phyloP scores from a whole-genome alignment of 2,329 filamentous ascomycete species.

The Endothia cerciana region DNA sequence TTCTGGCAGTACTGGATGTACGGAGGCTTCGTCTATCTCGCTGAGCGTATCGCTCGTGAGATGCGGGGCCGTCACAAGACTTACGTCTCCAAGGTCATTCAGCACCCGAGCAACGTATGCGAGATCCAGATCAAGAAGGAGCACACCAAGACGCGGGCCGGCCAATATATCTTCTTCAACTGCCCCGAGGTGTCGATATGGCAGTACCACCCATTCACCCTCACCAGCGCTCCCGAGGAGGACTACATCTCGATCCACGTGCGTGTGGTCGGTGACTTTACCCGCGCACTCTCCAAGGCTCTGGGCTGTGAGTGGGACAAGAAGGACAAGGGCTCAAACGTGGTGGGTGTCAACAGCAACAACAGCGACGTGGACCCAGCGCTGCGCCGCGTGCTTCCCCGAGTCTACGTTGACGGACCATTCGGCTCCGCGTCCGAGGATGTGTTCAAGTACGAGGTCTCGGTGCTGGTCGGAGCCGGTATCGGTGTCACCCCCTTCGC shows the following conservation, averaged over 20 bases:
- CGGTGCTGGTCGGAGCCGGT: slow-evolving; percentile 78
- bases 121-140: slow-evolving; percentile 94
- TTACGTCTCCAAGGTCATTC: slow-evolving; percentile 85
- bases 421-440: slow-evolving; percentile 87
- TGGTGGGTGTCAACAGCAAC: slow-evolving; percentile 68
- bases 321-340: slow-evolving; percentile 62
- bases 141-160: slow-evolving; percentile 77
- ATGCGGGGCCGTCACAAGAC: slow-evolving; percentile 81
- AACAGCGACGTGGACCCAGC: slow-evolving; percentile 66
- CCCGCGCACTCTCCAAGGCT: slow-evolving; percentile 67
- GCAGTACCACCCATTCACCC: slow-evolving; percentile 87
- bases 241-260: slow-evolving; percentile 89
- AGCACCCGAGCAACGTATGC: slow-evolving; percentile 86
- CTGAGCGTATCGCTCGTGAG: slow-evolving; percentile 79
- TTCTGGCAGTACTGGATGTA: slow-evolving; percentile 92
- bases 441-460: slow-evolving; percentile 85
- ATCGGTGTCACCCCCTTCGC: slow-evolving; percentile 88
- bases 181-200: slow-evolving; percentile 84
- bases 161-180: slow-evolving; percentile 88
- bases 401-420: slow-evolving; percentile 82
- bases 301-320: slow-evolving; percentile 77
- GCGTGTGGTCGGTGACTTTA: slow-evolving; percentile 82
- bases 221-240: slow-evolving; percentile 86
- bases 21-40: slow-evolving; percentile 77
- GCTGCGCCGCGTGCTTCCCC: slow-evolving; percentile 73